These are phyloP conservation scores for Pleurotus ostreatus DNA, from an alignment of 768 basidiomycete species.

Conservation along the genomic window DNA sequence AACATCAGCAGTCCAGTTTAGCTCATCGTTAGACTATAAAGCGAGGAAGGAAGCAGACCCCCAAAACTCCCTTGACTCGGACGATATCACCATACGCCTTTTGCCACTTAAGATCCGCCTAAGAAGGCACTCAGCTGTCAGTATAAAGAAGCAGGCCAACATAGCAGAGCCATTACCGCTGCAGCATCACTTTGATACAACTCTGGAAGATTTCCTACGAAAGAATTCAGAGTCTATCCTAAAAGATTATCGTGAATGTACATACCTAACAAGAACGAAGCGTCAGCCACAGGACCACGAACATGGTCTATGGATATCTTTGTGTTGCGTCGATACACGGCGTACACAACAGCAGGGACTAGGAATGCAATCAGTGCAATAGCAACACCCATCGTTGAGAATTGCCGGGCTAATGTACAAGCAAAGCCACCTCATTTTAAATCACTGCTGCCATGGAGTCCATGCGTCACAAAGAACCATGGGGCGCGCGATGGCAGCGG, in stretches of 20 bases:
- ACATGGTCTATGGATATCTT: conserved; percentile 20
- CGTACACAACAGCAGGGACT: conserved; percentile 5
- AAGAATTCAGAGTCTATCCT: neutral
- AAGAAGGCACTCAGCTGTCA: conserved; percentile 8
- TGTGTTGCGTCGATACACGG: conserved; percentile 20
- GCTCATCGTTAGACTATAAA: neutral
- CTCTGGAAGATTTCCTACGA: conserved; percentile 7
- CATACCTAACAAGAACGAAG: conserved; percentile 30
- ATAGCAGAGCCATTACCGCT: conserved; percentile 9
- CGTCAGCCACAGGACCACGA: conserved; percentile 19
- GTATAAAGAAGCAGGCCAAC: conserved; percentile 11
- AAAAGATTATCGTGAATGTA: neutral
- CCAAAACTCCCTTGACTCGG: conserved; percentile 17
- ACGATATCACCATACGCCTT: conserved; percentile 25
- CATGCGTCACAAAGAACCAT: no score
- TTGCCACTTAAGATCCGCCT: conserved; percentile 27
- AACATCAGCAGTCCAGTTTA: neutral
- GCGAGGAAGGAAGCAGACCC: conserved; percentile 9
- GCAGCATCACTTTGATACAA: conserved; percentile 16
- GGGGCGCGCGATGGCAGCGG: no score
- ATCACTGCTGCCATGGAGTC: no score
- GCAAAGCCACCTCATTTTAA: no score
- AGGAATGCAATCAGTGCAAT: neutral
- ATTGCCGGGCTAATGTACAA: no score
- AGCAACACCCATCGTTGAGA: neutral